Percentiles rank a stretch among this genome's conserved stretches.
These are phyloP conservation scores for Gloeostereum incarnatum DNA, from an alignment of 768 basidiomycete genomes.

Conservation along the genomic window DNA sequence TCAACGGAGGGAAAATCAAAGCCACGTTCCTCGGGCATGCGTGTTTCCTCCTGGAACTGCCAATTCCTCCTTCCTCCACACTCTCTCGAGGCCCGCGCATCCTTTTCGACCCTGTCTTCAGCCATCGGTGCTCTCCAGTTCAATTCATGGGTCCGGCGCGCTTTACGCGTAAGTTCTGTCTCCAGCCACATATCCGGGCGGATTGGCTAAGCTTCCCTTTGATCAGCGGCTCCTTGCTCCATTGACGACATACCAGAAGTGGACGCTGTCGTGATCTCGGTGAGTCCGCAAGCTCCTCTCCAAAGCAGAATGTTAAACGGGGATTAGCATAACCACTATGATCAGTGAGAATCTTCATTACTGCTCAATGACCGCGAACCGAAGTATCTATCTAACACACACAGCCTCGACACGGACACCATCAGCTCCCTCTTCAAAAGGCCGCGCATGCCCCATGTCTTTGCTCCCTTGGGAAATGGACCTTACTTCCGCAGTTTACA, in stretches of 20 bases:
- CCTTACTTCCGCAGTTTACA: conserved; percentile 29
- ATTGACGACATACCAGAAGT: conserved; percentile 50
- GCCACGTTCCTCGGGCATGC: conserved; percentile 50
- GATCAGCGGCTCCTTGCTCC: conserved; percentile 35
- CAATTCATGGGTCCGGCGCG: conserved; percentile 36
- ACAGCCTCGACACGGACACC: conserved; percentile 35
- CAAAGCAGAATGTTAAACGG: too few species aligned
- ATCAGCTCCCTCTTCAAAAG: conserved; percentile 26
- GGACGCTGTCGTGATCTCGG: conserved; percentile 58
- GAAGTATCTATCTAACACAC: neutral
- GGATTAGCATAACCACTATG: conserved; percentile 45
- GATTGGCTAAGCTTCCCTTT: neutral
- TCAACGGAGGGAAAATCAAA: conserved; percentile 37
- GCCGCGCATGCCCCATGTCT: conserved; percentile 35
- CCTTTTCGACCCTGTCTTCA: conserved; percentile 45
- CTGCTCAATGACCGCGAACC: neutral
- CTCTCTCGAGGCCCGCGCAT: conserved; percentile 33
- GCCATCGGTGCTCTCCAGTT: conserved; percentile 39
- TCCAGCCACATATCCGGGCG: conserved; percentile 8
- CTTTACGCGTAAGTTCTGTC: conserved; percentile 28
- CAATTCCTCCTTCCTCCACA: conserved; percentile 16
- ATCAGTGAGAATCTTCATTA: conserved; percentile 25
- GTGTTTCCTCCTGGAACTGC: conserved; percentile 43
- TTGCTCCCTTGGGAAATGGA: conserved; percentile 48
- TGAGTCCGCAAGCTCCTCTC: too few species aligned